These are phyloP conservation scores for Farysia itapuensis DNA, from an alignment of 1,284 basidiomycete species.

Conservation along the genomic window DNA sequence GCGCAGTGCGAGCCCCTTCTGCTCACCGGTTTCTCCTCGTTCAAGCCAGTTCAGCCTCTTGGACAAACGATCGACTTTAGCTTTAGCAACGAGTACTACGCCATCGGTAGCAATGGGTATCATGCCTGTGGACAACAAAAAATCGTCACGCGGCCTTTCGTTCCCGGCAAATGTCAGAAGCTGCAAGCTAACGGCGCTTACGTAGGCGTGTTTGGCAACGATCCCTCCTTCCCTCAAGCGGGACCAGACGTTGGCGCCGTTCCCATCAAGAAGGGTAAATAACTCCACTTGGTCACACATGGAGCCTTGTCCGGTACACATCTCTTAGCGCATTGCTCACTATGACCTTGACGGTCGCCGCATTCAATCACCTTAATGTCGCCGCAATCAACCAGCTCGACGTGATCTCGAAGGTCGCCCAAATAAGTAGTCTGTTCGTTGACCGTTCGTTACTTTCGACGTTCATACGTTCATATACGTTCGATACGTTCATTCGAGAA, in stretches of 20 bases:
- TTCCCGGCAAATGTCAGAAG: slow-evolving; percentile 13
- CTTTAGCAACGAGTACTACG: slow-evolving; percentile 25
- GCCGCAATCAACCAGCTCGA: no score
- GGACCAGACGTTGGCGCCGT: slow-evolving; percentile 1
- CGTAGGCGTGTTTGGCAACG: slow-evolving; percentile 22
- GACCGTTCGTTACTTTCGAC: no score
- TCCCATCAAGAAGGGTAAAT: slow-evolving; percentile 2
- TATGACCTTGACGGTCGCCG: no score
- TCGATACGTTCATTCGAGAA: no score
- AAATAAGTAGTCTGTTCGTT: no score
- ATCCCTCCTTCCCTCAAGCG: slow-evolving; percentile 4
- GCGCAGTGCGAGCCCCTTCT: slow-evolving; percentile 13
- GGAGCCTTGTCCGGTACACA: no score
- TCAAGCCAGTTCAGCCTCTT: slow-evolving; percentile 6
- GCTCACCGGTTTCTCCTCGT: slow-evolving; percentile 15
- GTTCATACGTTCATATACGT: no score
- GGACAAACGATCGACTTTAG: slow-evolving; percentile 2
- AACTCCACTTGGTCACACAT: no score
- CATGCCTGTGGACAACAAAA: slow-evolving; percentile 11
- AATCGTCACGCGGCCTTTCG: slow-evolving; percentile 1
- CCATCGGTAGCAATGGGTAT: slow-evolving; percentile 2
- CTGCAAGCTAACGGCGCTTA: slow-evolving; percentile 3
- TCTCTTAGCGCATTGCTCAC: no score
- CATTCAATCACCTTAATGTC: no score
- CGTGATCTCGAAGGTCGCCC: no score